Conservation (phyloP, 805 yeast species). For the Lachancea sp. region DNA sequence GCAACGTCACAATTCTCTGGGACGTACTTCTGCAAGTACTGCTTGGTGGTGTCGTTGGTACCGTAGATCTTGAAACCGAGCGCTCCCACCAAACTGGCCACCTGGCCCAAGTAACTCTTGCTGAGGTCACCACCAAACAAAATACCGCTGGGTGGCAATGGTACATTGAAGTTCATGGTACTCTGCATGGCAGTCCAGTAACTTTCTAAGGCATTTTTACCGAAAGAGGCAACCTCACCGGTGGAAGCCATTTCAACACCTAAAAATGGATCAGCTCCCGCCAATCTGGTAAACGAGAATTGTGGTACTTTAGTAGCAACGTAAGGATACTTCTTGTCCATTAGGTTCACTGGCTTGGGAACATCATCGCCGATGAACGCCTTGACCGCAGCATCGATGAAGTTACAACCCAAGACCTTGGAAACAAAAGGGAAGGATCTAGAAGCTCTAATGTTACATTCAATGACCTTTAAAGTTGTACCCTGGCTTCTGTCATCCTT, state of each 20-base stretch:
- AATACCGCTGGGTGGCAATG: slow-evolving; percentile 83
- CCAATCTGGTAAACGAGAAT: slow-evolving; percentile 94
- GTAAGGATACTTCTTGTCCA: slow-evolving; percentile 66
- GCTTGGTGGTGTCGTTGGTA: slow-evolving; percentile 65
- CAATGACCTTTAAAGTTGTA: slow-evolving; percentile 84
- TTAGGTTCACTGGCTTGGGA: slow-evolving; percentile 76
- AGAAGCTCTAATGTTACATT: slow-evolving; percentile 97
- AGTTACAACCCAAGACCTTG: slow-evolving; percentile 89
- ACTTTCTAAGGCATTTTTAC: slow-evolving; percentile 76
- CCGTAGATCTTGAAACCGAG: slow-evolving; percentile 74
- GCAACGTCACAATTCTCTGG: slow-evolving; percentile 36
- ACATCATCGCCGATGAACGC: slow-evolving; percentile 67
- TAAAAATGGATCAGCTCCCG: slow-evolving; percentile 98
- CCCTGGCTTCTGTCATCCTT: slow-evolving; percentile 60
- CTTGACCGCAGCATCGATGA: slow-evolving; percentile 89
- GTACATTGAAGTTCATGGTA: slow-evolving; percentile 94
- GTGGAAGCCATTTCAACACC: slow-evolving; percentile 99
- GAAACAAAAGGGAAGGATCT: slow-evolving; percentile 99
- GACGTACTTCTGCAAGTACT: slow-evolving; percentile 52
- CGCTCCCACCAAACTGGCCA: slow-evolving; percentile 60
- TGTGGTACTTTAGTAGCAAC: slow-evolving; percentile 98
- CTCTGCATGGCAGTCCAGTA: slow-evolving; percentile 97
- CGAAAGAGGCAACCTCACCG: slow-evolving; percentile 98
- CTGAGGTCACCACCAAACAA: slow-evolving; percentile 91
- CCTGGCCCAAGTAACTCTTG: slow-evolving; percentile 61